Percentiles rank a stretch among this genome's conserved stretches.
phyloP scores from a whole-genome alignment of 768 basidiomycete species.

The Saitozyma sp. region DNA sequence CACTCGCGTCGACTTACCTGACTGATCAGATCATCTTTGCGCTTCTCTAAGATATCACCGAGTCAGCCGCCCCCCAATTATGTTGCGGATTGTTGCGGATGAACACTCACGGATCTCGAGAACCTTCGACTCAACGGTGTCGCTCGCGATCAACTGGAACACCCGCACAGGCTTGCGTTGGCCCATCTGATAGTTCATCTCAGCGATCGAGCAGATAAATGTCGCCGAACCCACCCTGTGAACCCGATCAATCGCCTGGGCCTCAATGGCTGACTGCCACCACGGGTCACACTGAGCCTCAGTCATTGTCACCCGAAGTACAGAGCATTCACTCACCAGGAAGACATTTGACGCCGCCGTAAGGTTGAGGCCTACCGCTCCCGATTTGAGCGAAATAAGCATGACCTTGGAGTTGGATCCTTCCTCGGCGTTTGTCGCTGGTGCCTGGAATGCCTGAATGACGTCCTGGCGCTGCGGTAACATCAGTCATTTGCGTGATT shows the following conservation, averaged over 20 bases:
- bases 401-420: slow-evolving; percentile 68
- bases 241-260: slow-evolving; percentile 17
- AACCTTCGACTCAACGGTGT: slow-evolving; percentile 84
- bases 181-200: slow-evolving; percentile 59
- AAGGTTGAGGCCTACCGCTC: slow-evolving; percentile 81
- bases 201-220: not conserved
- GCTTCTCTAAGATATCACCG: slow-evolving; percentile 57
- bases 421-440: slow-evolving; percentile 13
- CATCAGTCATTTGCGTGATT: not conserved
- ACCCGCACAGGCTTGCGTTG: slow-evolving; percentile 81
- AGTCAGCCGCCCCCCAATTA: not conserved
- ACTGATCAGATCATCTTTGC: slow-evolving; percentile 75
- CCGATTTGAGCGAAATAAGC: slow-evolving; percentile 82
- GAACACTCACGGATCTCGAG: slow-evolving; percentile 66
- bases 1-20: slow-evolving; percentile 57
- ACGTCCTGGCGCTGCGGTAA: slow-evolving; percentile 65
- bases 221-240: not conserved
- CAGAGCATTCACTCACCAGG: slow-evolving; percentile 38
- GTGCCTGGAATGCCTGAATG: slow-evolving; percentile 63
- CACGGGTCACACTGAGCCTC: slow-evolving; percentile 41
- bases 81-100: not conserved
- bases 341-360: slow-evolving; percentile 80
- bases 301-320: not conserved
- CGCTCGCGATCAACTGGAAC: slow-evolving; percentile 84
- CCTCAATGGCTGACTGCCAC: slow-evolving; percentile 49